Percentiles rank a stretch among this genome's conserved stretches.
Evolutionary conservation across 2,329 filamentous ascomycete species (phyloP).

Genomic region (Cercospora berteroae): DNA sequence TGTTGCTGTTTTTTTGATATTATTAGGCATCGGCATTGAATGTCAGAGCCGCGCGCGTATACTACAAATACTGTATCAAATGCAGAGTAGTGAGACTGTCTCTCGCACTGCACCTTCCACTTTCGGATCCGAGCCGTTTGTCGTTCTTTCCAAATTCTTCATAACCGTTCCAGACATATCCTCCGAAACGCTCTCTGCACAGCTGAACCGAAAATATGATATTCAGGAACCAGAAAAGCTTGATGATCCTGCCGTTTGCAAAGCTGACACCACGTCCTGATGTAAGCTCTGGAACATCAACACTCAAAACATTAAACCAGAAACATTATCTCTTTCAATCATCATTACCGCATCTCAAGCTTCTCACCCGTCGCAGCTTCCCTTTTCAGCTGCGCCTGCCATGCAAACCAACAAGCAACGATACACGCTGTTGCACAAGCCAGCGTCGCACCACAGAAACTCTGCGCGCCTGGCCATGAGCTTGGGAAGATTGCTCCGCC

Average conservation of each 20-base stretch:
- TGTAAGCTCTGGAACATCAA: not conserved
- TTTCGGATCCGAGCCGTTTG: not conserved
- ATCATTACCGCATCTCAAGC: constrained; percentile 8
- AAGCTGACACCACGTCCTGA: not conserved
- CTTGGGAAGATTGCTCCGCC: constrained; percentile 36
- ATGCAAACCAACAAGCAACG: constrained; percentile 27
- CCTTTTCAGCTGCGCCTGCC: constrained; percentile 12
- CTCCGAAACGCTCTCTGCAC: not conserved
- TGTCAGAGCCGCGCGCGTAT: not conserved
- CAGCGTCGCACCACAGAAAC: constrained; percentile 35
- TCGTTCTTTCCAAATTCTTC: not conserved
- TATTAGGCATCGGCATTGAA: constrained; percentile 1
- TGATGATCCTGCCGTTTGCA: not conserved
- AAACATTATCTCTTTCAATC: constrained; percentile 2
- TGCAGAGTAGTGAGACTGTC: not conserved
- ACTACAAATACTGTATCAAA: not conserved
- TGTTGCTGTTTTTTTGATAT: not conserved
- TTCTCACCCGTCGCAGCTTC: constrained; percentile 2
- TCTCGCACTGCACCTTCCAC: not conserved
- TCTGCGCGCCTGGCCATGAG: constrained; percentile 35
- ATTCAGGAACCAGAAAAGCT: constrained; percentile 5
- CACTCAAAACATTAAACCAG: not conserved
- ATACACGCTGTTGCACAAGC: constrained; percentile 28
- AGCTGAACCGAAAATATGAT: not conserved
- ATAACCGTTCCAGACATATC: not conserved